Evolutionary conservation across 257 asterid genomes (phyloP), one percentile per base, ranked within the genome.

Genomic region (Nicotiana tabacum): DNA sequence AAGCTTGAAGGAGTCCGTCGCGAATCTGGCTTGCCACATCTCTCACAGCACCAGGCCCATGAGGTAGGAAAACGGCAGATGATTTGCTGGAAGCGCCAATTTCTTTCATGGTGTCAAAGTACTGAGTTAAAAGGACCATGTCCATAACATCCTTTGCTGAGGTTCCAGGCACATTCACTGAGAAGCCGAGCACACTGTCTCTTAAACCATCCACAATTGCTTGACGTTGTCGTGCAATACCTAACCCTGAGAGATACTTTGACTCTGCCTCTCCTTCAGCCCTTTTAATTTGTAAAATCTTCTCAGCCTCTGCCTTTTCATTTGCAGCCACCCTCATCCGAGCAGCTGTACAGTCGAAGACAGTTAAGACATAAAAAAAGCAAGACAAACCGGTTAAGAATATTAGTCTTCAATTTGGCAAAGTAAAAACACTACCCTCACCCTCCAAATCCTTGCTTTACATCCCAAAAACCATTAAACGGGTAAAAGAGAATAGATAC

Each of bases 141-240:
- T 85, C 88, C 88, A 85, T 82, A 7, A 85, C 86, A 69, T 85
- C 88, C 48, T 85, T 85, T 85, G 88, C 83, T 0, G 88, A 55
- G n/a, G 88, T 85, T 27, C 86, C 88, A 46, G 85, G 86, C 33
- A 85, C 88, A 35, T 85, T 85, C 32, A 39, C 84, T 6, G 88
- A 82, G 82, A 85, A 85, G 2, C 82, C 86, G 2, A 85, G 86
- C 60, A 85, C 86, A 7, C 88, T 85, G 72, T 85, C 88, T 15
- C 88, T 77, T 39, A 85, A 51, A 33, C 88, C 88, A 85, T 85
- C 84, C 18, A 85, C 86, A 17, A 85, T 85, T 17, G 88, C 88
- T 61, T 85, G 88, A 48, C 88, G 88, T 46, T 82, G 88, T 21
- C 86, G 77, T 39, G 88, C 88, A 77, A 85, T 82, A 67, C 88